Evolutionary conservation across 2,329 filamentous ascomycete genomes (phyloP).

Genomic region (Colletotrichum sojae): DNA sequence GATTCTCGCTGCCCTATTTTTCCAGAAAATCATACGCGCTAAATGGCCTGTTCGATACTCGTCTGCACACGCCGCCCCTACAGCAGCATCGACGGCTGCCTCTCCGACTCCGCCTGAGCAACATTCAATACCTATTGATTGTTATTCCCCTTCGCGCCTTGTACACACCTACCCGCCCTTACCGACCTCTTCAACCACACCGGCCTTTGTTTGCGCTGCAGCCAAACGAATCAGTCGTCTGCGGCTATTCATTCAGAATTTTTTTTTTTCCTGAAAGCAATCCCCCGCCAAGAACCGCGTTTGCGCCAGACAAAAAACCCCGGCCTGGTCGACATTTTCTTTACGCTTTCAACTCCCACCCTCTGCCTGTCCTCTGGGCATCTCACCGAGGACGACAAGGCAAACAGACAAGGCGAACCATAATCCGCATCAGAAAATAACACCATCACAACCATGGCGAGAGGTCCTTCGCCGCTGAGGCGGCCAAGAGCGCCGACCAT

Average conservation of each 20-base stretch:
- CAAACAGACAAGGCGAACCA: background rate
- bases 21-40: background rate
- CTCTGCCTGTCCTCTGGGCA: background rate
- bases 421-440: background rate
- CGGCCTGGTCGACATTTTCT: background rate
- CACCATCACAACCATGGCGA: slow-evolving; percentile 22
- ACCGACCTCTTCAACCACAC: background rate
- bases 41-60: no score
- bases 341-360: background rate
- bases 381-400: background rate
- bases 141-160: background rate
- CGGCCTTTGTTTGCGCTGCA: slow-evolving; percentile 32
- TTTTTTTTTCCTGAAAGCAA: background rate
- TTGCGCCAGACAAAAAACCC: no score
- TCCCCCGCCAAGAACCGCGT: background rate
- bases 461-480: slow-evolving; percentile 27
- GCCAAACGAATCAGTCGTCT: background rate
- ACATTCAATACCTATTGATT: slow-evolving; percentile 3
- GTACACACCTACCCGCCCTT: background rate
- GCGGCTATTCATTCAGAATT: background rate
- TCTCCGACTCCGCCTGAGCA: background rate
- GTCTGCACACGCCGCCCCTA: background rate
- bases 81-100: slow-evolving; percentile 1
- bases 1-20: background rate
- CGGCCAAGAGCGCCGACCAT: slow-evolving; percentile 42